A percentile compares a stretch with the other conserved stretches of the same genome.
These are phyloP conservation scores for Erodium chrysanthum DNA, from an alignment of 441 rosid genomes.

Conservation along the genomic window DNA sequence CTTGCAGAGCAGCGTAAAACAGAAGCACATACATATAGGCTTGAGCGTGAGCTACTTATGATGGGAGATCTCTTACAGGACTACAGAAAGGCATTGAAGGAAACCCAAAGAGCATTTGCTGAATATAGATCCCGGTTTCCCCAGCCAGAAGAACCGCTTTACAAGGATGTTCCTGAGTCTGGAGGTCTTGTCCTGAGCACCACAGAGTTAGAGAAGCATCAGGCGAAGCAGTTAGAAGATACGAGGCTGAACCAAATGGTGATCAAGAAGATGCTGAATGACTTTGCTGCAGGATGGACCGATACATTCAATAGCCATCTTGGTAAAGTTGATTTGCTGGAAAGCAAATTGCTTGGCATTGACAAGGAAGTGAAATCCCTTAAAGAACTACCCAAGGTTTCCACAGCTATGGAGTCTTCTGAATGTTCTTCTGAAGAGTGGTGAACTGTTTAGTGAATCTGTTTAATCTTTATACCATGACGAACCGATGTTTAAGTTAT, in stretches of 20 bases:
- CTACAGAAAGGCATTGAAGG: conserved; percentile 67
- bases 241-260: conserved; percentile 30
- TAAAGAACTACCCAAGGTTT: conserved; percentile 30
- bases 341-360: conserved; percentile 26
- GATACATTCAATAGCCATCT: conserved; percentile 27
- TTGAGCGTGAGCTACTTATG: conserved; percentile 59
- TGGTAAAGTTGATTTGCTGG: conserved; percentile 24
- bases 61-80: conserved; percentile 55
- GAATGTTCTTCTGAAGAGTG: conserved; percentile 25
- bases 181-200: conserved; percentile 73
- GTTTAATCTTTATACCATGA: not conserved
- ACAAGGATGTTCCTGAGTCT: conserved; percentile 59
- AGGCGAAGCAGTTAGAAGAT: conserved; percentile 54
- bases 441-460: conserved; percentile 10
- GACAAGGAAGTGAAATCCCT: conserved; percentile 34
- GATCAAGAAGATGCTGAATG: conserved; percentile 40
- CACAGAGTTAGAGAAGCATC: conserved; percentile 55
- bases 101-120: conserved; percentile 41
- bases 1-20: conserved; percentile 48
- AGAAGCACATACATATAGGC: conserved; percentile 40
- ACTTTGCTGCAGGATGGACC: conserved; percentile 37
- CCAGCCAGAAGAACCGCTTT: conserved; percentile 51
- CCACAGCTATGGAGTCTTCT: conserved; percentile 12
- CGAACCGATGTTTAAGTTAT: not conserved
- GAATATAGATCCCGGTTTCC: conserved; percentile 54